These are phyloP conservation scores for Aspergillus novofumigatus DNA, from an alignment of 2,329 filamentous ascomycete species.

Conservation along the genomic window DNA sequence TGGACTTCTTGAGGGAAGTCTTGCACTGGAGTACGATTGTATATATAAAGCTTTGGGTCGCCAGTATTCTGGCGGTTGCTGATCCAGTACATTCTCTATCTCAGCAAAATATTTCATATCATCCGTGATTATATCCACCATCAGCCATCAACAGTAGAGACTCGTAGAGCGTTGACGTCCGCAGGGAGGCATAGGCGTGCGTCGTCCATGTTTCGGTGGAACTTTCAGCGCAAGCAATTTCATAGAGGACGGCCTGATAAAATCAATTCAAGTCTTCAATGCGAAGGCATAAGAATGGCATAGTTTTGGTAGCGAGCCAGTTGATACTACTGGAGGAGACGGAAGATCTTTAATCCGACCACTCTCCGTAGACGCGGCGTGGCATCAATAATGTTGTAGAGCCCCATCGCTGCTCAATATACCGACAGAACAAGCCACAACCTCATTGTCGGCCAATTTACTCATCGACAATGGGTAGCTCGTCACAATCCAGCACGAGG, in stretches of 20 bases:
- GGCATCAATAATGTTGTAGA: slow-evolving; percentile 31
- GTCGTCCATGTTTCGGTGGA: not conserved
- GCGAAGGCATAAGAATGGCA: too few relatives aligned
- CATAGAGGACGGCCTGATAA: not conserved
- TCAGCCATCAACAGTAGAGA: not conserved
- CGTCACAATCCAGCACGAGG: slow-evolving; percentile 25
- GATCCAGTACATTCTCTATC: not conserved
- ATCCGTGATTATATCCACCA: not conserved
- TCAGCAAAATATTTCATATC: not conserved
- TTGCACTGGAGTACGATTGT: not conserved
- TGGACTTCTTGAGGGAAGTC: not conserved
- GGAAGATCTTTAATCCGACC: slow-evolving; percentile 29
- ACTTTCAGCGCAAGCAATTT: not conserved
- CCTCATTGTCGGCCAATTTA: slow-evolving; percentile 11
- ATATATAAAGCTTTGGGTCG: not conserved
- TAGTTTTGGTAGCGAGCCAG: not conserved
- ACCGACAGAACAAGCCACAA: slow-evolving; percentile 5
- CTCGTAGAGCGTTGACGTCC: not conserved
- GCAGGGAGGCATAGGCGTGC: too few relatives aligned
- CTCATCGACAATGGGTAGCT: slow-evolving; percentile 27
- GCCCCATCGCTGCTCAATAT: slow-evolving; percentile 6
- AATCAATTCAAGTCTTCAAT: not conserved
- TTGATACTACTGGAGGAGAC: slow-evolving; percentile 2
- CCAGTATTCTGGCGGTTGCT: not conserved
- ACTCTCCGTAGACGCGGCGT: slow-evolving; percentile 29